Conservation (phyloP, 108 stramenopile species). For the Cyclostephanos tholiformis region DNA sequence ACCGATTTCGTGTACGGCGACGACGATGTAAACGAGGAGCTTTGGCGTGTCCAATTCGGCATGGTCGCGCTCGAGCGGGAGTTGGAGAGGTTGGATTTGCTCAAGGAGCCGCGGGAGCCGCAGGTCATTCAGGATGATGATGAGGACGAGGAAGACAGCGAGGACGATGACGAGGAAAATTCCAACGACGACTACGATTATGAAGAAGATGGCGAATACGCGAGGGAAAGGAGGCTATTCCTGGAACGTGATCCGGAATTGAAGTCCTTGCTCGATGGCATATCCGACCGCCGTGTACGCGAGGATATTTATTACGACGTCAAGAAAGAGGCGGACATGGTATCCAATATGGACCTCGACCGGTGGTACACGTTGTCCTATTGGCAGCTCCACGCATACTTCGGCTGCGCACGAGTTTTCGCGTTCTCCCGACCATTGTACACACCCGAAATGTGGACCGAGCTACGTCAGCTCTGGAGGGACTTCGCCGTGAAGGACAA, state of each 20-base stretch:
- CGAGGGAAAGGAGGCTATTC: conserved; percentile 11
- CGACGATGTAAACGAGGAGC: not conserved
- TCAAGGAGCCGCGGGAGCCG: not conserved
- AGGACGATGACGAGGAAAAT: conserved; percentile 5
- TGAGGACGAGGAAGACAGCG: not conserved
- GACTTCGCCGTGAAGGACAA: conserved; percentile 27
- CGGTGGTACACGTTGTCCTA: conserved; percentile 27
- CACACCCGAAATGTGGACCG: conserved; percentile 19
- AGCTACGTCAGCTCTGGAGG: conserved; percentile 27
- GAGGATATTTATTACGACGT: conserved; percentile 6
- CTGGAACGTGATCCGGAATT: conserved; percentile 12
- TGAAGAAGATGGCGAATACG: not conserved
- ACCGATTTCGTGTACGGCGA: not conserved
- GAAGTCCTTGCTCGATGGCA: conserved; percentile 13
- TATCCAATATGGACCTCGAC: conserved; percentile 6
- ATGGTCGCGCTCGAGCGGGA: conserved; percentile 9
- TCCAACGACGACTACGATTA: conserved; percentile 11
- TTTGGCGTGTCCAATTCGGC: not conserved
- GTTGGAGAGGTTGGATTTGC: conserved; percentile 1
- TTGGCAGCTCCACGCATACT: conserved; percentile 45
- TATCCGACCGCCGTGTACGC: not conserved
- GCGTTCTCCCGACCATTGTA: conserved; percentile 14
- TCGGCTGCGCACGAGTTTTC: conserved; percentile 31
- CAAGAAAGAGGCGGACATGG: not conserved
- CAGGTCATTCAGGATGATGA: not conserved